These are phyloP conservation scores for Pichia paraexigua DNA, from an alignment of 805 yeast species.

Conservation along the genomic window DNA sequence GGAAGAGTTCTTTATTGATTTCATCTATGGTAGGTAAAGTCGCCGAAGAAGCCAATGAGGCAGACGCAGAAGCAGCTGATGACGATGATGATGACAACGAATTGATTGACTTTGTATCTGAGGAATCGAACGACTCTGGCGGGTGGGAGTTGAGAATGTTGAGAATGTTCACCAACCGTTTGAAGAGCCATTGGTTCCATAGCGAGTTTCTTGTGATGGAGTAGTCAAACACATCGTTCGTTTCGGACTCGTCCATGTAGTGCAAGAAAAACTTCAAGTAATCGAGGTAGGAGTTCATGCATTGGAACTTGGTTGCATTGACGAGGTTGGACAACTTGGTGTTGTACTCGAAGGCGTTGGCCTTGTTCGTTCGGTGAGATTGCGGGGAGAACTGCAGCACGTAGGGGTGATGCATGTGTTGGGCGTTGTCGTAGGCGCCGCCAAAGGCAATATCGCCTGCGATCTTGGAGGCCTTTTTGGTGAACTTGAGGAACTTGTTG, in stretches of 20 bases:
- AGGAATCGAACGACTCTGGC: background rate
- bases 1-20: constrained; percentile 18
- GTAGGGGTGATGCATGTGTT: background rate
- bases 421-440: constrained; percentile 6
- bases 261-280: constrained; percentile 25
- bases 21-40: constrained; percentile 13
- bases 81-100: too few relatives aligned
- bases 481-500: constrained; percentile 15
- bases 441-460: constrained; percentile 30
- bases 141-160: constrained; percentile 1
- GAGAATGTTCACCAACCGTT: constrained; percentile 14
- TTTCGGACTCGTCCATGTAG: constrained; percentile 27
- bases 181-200: constrained; percentile 24
- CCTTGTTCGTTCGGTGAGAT: constrained; percentile 4
- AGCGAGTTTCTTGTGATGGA: constrained; percentile 27
- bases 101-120: too few relatives aligned
- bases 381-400: background rate
- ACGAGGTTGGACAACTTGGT: constrained; percentile 10
- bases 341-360: background rate
- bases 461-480: constrained; percentile 22
- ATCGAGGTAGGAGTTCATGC: constrained; percentile 21
- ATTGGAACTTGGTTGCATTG: constrained; percentile 14
- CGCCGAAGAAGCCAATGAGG: too few relatives aligned
- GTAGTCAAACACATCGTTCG: constrained; percentile 25
- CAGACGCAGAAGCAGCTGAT: too few relatives aligned